These are phyloP conservation scores for Bromus sterilis DNA, from an alignment of 176 grass and related monocot species.

Conservation along the genomic window DNA sequence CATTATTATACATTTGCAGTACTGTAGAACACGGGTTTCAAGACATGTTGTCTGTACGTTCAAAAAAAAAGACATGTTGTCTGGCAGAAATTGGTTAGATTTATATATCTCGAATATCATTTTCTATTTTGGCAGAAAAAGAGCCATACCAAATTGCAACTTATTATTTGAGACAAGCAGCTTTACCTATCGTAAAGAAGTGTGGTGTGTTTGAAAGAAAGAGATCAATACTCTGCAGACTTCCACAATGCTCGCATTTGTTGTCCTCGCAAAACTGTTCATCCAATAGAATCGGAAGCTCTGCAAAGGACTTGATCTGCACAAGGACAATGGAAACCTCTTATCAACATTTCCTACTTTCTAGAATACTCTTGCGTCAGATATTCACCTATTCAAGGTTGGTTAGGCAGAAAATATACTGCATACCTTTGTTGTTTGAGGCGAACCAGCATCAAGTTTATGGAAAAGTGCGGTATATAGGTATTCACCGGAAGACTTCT, in stretches of 20 bases:
- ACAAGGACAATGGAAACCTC: neutral
- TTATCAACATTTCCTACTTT: neutral
- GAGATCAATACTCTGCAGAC: neutral
- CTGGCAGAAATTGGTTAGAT: neutral
- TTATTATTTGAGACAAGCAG: neutral
- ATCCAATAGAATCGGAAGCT: neutral
- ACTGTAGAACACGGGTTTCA: neutral
- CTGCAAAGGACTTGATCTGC: slow-evolving; percentile 19
- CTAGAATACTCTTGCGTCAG: neutral
- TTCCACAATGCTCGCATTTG: neutral
- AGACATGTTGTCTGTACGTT: too few species aligned
- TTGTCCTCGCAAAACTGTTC: neutral
- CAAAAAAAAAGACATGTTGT: too few species aligned
- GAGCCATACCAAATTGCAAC: neutral
- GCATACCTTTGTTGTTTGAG: slow-evolving; percentile 16
- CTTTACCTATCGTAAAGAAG: slow-evolving; percentile 24
- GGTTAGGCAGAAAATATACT: neutral
- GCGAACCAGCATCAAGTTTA: neutral
- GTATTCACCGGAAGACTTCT: neutral
- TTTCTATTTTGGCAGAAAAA: neutral
- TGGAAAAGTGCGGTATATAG: neutral
- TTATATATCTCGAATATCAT: neutral
- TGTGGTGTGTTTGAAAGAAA: slow-evolving; percentile 1
- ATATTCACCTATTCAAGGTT: neutral
- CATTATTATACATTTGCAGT: neutral